A percentile compares a stretch with the other conserved stretches of the same genome.
Evolutionary conservation across 2,329 filamentous ascomycete genomes (phyloP).

Genomic region (Cladosporium sp.): DNA sequence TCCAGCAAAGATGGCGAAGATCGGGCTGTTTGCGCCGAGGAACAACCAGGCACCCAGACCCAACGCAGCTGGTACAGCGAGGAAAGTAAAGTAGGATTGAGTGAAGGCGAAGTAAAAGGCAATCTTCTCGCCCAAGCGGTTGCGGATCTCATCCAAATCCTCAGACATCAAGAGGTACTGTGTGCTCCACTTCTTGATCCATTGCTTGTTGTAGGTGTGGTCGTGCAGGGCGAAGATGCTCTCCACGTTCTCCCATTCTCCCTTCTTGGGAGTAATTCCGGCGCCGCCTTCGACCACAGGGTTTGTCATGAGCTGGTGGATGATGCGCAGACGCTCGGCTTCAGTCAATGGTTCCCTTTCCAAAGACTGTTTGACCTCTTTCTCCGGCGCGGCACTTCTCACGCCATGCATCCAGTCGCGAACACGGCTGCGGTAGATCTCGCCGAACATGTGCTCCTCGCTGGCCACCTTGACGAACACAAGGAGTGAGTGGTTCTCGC

Average conservation of each 20-base stretch:
- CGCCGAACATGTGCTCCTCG: constrained; percentile 64
- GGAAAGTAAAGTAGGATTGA: constrained; percentile 80
- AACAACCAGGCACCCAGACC: constrained; percentile 73
- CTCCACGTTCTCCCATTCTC: constrained; percentile 46
- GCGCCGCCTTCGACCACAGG: constrained; percentile 42
- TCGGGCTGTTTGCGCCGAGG: constrained; percentile 74
- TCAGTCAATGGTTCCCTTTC: constrained; percentile 72
- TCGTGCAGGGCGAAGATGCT: constrained; percentile 46
- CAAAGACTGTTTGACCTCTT: constrained; percentile 63
- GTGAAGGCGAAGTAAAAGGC: constrained; percentile 95
- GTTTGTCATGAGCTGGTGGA: constrained; percentile 67
- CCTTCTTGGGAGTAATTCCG: constrained; percentile 45
- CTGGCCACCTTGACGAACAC: constrained; percentile 79
- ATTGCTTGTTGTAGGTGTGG: constrained; percentile 47
- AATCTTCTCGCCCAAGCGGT: constrained; percentile 54
- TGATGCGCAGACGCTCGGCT: constrained; percentile 78
- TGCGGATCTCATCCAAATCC: constrained; percentile 46
- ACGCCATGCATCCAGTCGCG: constrained; percentile 93
- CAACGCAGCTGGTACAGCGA: constrained; percentile 73
- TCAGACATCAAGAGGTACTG: constrained; percentile 41
- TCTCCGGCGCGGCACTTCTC: constrained; percentile 66
- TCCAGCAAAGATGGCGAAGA: constrained; percentile 71
- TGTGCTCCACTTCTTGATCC: constrained; percentile 48
- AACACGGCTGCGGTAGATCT: constrained; percentile 74
- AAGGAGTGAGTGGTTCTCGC: constrained; percentile 67